Evolutionary conservation across 495 filamentous ascomycete genomes (phyloP).

Genomic region (Hypoxylon crocopeplum): DNA sequence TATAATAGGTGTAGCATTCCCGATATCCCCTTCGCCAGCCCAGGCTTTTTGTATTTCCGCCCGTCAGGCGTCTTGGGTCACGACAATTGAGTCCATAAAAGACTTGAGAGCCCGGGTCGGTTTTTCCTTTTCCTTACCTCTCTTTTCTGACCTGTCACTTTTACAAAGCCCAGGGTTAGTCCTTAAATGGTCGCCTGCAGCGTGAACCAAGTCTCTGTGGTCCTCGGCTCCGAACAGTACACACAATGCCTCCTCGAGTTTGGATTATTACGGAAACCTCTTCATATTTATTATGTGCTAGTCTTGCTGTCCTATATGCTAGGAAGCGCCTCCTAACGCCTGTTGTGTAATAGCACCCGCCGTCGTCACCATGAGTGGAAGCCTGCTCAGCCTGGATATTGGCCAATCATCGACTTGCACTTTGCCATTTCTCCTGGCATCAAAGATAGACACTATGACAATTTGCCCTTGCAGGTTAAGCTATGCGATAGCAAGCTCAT

Average conservation of each 20-base stretch:
- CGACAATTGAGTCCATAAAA: background rate
- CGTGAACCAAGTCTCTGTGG: slow-evolving; percentile 29
- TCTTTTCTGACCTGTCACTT: slow-evolving; percentile 34
- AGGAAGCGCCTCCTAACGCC: too few relatives aligned
- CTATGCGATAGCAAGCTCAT: slow-evolving; percentile 3
- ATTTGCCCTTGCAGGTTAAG: background rate
- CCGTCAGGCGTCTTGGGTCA: slow-evolving; percentile 1
- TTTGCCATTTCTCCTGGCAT: too few relatives aligned
- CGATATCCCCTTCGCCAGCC: background rate
- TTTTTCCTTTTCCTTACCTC: slow-evolving; percentile 1
- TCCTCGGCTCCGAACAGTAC: slow-evolving; percentile 33
- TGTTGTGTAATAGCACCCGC: too few relatives aligned
- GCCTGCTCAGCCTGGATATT: too few relatives aligned
- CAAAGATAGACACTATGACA: too few relatives aligned
- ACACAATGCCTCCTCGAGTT: slow-evolving; percentile 7
- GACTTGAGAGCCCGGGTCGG: background rate
- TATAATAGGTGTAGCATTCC: slow-evolving; percentile 14
- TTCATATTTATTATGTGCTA: too few relatives aligned
- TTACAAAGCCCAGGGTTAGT: slow-evolving; percentile 22
- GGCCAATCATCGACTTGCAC: background rate
- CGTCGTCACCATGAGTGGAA: too few relatives aligned
- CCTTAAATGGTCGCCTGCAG: slow-evolving; percentile 33
- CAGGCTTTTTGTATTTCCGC: slow-evolving; percentile 1
- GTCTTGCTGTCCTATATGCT: too few relatives aligned
- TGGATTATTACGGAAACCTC: slow-evolving; percentile 12